Evolutionary conservation across 345 rosid genomes (phyloP), one percentile per base, ranked within the genome.

Genomic region (Arabidopsis suecica): DNA sequence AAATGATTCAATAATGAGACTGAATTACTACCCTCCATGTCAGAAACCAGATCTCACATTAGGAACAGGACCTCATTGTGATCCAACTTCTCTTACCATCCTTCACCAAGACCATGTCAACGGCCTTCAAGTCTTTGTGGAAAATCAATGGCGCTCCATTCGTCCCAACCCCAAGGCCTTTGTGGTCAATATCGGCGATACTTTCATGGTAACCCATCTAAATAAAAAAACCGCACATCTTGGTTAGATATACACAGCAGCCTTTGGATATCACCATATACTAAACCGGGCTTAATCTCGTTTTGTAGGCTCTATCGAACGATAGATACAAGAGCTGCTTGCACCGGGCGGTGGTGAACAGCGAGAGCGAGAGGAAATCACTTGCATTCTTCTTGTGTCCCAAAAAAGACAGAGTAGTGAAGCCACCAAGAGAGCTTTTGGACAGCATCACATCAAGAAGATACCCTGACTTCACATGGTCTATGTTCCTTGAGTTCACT

Each of bases 61-160:
- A 55, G 98, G 99, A 74, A 95, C 99, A 9, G 99, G 99, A 5
- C 99, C 99, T 82, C 99, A 95, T 71, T 95, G 99, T 42, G 99
- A 95, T 79, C 99, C 99, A 36, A 90, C 99, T 30, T 95, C 99
- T 63, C 80, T 95, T 76, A 95, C 99, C 69, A 95, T 95, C 73
- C 98, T 95, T 49, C 98, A 95, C 77, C 99, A 95, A 76, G 99
- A 88, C 73, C 86, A 85, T 73, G 98, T 95, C n/a, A 87, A 88
- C 14, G 99, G 99, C 33, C 98, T 95, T 78, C 98, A 95, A 77
- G 99, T 95, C 72, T 89, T 86, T 73, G 88, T 88, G 3, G 96
- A 93, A 74, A 71, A 88, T 34, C 78, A 90, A 68, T 95, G 98
- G 99, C 91, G 81, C 7, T 84, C 91, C n/a, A 78, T 95, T 64